These are phyloP conservation scores for Pseudopediastrum boryanum DNA, from an alignment of 139 green algal species.

Conservation along the genomic window DNA sequence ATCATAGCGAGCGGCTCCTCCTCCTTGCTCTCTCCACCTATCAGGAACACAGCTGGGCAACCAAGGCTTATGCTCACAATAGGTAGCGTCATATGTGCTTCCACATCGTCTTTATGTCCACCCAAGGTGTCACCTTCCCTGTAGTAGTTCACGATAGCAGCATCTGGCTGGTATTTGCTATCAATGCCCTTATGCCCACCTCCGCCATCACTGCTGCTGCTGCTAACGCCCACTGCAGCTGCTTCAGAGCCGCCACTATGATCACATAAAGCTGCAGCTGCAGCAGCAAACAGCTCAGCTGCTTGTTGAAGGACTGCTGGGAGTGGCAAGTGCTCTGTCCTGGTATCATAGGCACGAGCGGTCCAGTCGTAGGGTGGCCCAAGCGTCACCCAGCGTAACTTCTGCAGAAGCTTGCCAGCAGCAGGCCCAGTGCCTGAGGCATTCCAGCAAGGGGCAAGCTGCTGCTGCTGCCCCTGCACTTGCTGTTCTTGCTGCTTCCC, in stretches of 20 bases:
- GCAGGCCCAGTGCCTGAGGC: conserved; percentile 25
- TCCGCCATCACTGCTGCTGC: not conserved
- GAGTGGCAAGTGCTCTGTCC: conserved; percentile 8
- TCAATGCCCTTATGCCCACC: not conserved
- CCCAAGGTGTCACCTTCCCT: conserved; percentile 77
- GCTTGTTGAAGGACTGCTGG: no score
- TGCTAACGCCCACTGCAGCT: not conserved
- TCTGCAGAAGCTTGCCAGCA: conserved; percentile 66
- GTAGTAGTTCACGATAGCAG: conserved; percentile 92
- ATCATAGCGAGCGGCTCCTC: conserved; percentile 69
- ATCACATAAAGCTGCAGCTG: conserved; percentile 34
- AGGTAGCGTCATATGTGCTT: conserved; percentile 76
- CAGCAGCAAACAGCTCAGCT: conserved; percentile 40
- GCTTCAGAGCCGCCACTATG: no score
- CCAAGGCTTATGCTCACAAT: conserved; percentile 88
- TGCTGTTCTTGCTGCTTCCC: conserved; percentile 1
- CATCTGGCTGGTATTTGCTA: conserved; percentile 70
- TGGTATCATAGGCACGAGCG: conserved; percentile 63
- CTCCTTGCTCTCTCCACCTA: conserved; percentile 72
- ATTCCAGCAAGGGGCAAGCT: not conserved
- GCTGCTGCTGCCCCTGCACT: conserved; percentile 6
- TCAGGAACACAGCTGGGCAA: conserved; percentile 85
- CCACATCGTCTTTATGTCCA: conserved; percentile 90
- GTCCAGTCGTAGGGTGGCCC: conserved; percentile 87
- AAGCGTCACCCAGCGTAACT: conserved; percentile 84